Evolutionary conservation across 345 rosid species (phyloP).

Genomic region (Brassica cretica): DNA sequence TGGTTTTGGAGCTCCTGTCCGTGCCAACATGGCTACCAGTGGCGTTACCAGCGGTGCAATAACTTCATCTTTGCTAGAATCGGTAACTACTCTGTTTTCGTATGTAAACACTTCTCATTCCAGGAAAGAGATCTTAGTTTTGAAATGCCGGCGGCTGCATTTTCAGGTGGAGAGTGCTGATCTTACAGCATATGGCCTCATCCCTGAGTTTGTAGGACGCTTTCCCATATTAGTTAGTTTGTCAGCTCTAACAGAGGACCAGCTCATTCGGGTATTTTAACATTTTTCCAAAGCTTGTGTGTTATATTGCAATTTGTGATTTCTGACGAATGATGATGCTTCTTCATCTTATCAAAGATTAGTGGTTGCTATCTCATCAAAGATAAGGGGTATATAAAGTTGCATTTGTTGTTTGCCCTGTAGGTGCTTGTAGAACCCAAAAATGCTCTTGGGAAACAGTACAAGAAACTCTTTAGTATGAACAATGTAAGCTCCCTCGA

Average conservation of each 20-base stretch:
- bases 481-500: constrained; percentile 58
- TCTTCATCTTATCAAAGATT: no score
- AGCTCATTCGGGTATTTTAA: constrained; percentile 68
- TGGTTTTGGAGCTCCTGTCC: constrained; percentile 98
- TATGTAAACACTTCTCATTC: not conserved
- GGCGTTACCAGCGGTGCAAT: constrained; percentile 66
- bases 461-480: constrained; percentile 90
- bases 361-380: no score
- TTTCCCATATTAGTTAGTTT: constrained; percentile 91
- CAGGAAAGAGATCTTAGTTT: constrained; percentile 24
- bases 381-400: not conserved
- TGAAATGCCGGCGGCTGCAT: constrained; percentile 24
- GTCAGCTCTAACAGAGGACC: constrained; percentile 87
- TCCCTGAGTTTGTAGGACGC: constrained; percentile 97
- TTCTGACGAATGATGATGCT: no score
- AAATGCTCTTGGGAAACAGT: constrained; percentile 94
- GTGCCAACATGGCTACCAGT: constrained; percentile 85
- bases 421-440: constrained; percentile 90
- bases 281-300: not conserved
- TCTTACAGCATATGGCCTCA: constrained; percentile 93
- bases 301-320: not conserved
- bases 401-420: constrained; percentile 5
- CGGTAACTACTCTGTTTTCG: constrained; percentile 43
- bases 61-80: constrained; percentile 86
- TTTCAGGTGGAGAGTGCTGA: constrained; percentile 88